Evolutionary conservation across 495 filamentous ascomycete genomes (phyloP).

Genomic region (Aspergillus haitiensis): DNA sequence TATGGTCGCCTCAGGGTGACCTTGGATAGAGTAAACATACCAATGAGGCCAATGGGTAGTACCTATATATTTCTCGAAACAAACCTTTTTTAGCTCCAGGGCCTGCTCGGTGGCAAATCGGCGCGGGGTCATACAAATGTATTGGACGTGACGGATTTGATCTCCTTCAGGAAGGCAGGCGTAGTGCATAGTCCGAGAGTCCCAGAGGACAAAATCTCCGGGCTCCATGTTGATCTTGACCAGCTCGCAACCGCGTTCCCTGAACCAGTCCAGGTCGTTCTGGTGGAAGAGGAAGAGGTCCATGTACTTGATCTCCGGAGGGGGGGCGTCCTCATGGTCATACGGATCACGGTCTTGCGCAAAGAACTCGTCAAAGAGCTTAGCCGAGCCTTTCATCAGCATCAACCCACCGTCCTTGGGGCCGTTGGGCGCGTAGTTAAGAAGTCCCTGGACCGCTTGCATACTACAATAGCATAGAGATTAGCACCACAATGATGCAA

Average conservation of each 20-base stretch:
- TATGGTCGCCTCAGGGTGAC: background rate
- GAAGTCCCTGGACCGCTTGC: constrained; percentile 39
- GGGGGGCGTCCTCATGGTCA: constrained; percentile 39
- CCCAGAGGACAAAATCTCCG: constrained; percentile 46
- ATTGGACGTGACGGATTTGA: constrained; percentile 39
- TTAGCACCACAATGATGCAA: background rate
- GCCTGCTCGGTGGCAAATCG: constrained; percentile 27
- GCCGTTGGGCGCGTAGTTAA: constrained; percentile 43
- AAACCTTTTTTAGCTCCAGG: constrained; percentile 29
- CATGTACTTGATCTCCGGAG: constrained; percentile 33
- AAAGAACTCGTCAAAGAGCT: constrained; percentile 42
- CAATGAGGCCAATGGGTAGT: constrained; percentile 40
- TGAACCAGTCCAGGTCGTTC: constrained; percentile 42
- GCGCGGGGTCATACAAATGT: constrained; percentile 35
- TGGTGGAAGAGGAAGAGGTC: constrained; percentile 38
- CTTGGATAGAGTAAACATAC: constrained; percentile 15
- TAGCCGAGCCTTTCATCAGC: constrained; percentile 42
- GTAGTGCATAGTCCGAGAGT: constrained; percentile 44
- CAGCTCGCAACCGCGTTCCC: constrained; percentile 38
- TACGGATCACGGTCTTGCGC: constrained; percentile 27
- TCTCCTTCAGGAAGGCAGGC: constrained; percentile 36
- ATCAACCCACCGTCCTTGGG: constrained; percentile 44
- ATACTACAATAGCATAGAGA: constrained; percentile 18
- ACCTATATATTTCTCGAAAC: constrained; percentile 31
- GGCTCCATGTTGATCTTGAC: constrained; percentile 41